Evolutionary conservation across 306 rosid species (phyloP).

Genomic region (cucumber (Cucumis sativus)): Cucumber_9930_V3 NC_026656.2:972001-972500

Average conservation of each 20-base stretch:
- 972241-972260: conserved; percentile 27
- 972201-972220: neutral
- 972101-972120: neutral
- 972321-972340: conserved; percentile 89
- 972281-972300: conserved; percentile 86
- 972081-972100: neutral
- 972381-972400: conserved; percentile 5
- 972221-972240: conserved; percentile 7
- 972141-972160: neutral
- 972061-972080: neutral
- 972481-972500: too few species aligned
- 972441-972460: too few species aligned
- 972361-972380: conserved; percentile 54
- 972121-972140: neutral
- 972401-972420: too few species aligned
- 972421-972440: too few species aligned
- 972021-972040: neutral
- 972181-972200: conserved; percentile 4
- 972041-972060: neutral
- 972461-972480: too few species aligned
- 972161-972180: neutral
- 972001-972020: neutral
- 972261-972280: conserved; percentile 85
- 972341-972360: conserved; percentile 51
- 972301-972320: conserved; percentile 55